Evolutionary conservation across 176 grass and related monocot genomes (phyloP).

Genomic region (Ampelocalamus luodianensis): DNA sequence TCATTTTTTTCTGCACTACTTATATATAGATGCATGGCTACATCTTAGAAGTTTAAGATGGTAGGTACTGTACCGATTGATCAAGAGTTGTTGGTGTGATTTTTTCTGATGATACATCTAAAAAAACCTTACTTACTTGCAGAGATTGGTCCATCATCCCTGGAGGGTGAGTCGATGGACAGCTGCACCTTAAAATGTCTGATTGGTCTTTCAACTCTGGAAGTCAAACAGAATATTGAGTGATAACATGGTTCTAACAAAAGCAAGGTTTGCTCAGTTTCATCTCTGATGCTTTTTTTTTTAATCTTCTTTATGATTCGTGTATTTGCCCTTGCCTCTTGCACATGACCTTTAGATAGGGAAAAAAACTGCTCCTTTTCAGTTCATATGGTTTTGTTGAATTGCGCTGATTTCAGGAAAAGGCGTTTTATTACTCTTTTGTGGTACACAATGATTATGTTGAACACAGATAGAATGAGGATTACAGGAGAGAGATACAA

Average conservation of each 20-base stretch:
- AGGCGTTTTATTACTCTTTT: neutral
- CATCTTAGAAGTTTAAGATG: slow-evolving; percentile 20
- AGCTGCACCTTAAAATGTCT: slow-evolving; percentile 34
- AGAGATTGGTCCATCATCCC: slow-evolving; percentile 44
- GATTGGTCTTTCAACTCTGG: slow-evolving; percentile 31
- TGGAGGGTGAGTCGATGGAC: slow-evolving; percentile 38
- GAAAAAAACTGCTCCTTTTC: neutral
- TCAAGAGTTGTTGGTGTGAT: slow-evolving; percentile 10
- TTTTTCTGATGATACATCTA: slow-evolving; percentile 32
- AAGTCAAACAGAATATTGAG: slow-evolving; percentile 41
- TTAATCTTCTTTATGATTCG: neutral
- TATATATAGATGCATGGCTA: slow-evolving; percentile 20
- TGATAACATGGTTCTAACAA: slow-evolving; percentile 27
- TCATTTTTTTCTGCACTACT: neutral
- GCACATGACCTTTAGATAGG: neutral
- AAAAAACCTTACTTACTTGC: slow-evolving; percentile 31
- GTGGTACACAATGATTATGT: neutral
- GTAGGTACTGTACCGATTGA: slow-evolving; percentile 13
- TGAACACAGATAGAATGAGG: neutral
- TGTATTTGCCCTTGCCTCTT: slow-evolving; percentile 8
- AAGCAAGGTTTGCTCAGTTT: slow-evolving; percentile 31
- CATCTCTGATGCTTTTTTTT: neutral
- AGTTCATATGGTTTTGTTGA: slow-evolving; percentile 10
- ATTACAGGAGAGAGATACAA: neutral
- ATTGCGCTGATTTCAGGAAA: slow-evolving; percentile 22